phyloP scores from a whole-genome alignment of 176 grass and related monocot species.

The Paspalum notatum region DNA sequence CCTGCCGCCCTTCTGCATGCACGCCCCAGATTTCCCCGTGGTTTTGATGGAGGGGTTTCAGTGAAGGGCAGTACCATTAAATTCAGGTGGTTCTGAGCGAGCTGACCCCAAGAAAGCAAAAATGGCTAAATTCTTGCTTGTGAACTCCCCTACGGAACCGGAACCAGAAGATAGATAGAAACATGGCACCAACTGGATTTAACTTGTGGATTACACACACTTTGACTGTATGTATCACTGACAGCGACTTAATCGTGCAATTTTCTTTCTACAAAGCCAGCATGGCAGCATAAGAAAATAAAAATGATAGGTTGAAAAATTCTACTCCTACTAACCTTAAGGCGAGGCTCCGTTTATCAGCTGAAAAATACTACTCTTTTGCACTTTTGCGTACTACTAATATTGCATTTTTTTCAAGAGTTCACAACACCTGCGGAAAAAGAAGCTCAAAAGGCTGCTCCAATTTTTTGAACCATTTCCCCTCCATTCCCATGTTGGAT shows the following conservation, averaged over 20 bases:
- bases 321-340: too few species aligned
- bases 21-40: neutral
- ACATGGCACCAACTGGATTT: conserved; percentile 32
- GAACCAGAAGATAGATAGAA: conserved; percentile 18
- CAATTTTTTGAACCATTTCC: conserved; percentile 37
- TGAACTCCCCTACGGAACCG: neutral
- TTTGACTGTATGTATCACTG: neutral
- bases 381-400: too few species aligned
- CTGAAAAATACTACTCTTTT: too few species aligned
- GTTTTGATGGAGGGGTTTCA: neutral
- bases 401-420: too few species aligned
- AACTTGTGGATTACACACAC: neutral
- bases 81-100: neutral
- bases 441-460: neutral
- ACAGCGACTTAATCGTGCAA: neutral
- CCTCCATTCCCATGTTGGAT: neutral
- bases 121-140: neutral
- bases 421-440: neutral
- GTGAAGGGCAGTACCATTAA: neutral
- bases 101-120: neutral
- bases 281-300: neutral
- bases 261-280: neutral
- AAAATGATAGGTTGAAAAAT: too few species aligned
- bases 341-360: too few species aligned
- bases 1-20: neutral